These are phyloP conservation scores for Malus hybrid DNA, from an alignment of 331 rosid species.

Conservation along the genomic window DNA sequence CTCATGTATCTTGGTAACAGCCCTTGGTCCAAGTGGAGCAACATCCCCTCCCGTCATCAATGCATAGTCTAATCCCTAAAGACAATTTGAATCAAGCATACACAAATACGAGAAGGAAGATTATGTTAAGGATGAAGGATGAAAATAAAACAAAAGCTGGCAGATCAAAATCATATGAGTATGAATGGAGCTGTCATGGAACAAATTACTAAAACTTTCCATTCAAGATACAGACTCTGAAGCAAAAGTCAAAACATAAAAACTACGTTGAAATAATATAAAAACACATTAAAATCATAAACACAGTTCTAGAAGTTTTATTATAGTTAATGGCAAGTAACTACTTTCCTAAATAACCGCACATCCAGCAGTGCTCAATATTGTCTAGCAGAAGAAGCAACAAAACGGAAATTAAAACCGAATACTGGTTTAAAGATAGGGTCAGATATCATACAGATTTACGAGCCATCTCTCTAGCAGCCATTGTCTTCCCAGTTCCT, in stretches of 20 bases:
- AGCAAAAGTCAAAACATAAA: too few relatives aligned
- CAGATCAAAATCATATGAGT: background rate
- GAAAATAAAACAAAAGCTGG: background rate
- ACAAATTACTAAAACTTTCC: background rate
- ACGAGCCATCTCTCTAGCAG: conserved; percentile 88
- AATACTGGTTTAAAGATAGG: background rate
- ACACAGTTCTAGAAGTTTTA: background rate
- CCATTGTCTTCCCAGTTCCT: conserved; percentile 99
- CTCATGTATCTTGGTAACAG: conserved; percentile 95
- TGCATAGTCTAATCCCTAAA: conserved; percentile 90
- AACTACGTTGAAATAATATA: background rate
- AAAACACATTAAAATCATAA: background rate
- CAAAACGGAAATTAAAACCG: background rate
- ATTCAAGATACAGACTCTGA: too few relatives aligned
- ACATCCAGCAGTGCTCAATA: background rate
- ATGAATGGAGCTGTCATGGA: background rate
- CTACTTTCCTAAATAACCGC: background rate
- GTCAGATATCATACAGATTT: conserved; percentile 64
- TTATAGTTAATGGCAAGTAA: background rate
- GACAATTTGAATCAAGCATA: conserved; percentile 4
- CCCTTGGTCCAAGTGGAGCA: conserved; percentile 92
- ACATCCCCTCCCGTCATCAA: conserved; percentile 99
- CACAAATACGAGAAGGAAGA: conserved; percentile 1
- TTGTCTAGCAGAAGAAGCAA: background rate
- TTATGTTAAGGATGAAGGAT: background rate